Evolutionary conservation across 805 yeast genomes (phyloP), one percentile per base, ranked within the genome.

Genomic region (Kuraishia piskuri): DNA sequence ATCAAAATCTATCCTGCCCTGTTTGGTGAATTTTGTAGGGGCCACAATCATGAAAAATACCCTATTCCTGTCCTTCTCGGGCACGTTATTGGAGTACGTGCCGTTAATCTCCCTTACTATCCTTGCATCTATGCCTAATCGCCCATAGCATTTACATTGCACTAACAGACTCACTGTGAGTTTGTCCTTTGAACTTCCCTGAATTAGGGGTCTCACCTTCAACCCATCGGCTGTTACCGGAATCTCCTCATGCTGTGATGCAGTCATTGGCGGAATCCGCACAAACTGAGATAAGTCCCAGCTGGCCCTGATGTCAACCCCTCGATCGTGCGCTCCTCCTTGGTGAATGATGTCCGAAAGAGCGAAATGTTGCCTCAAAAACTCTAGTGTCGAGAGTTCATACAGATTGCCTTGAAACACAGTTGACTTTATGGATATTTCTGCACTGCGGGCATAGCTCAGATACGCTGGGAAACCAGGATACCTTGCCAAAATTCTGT

Each of bases 261-360:
- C 40, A 31, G 44, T 9, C 3, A 23, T 45, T 17, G 31, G 14
- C 4, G 40, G 17, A 31, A 31, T 36, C 21, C 60, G 63, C 62
- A 46, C 56, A 59, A 24, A 56, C 24, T 53, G 51, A 50, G 58
- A 53, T 49, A 75, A 62, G 52, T 76, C 65, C 85, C 86, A 80
- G 46, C 68, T 68, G 0, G 84, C 85, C 21, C 76, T 61, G 3
- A 82, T 61, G 59, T 82, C 87, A 3, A 82, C 67, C 0, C 87
- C 87, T 52, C 75, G 71, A 58, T 82, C 87, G 50, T 74, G 73
- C 1, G 80, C 69, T 1, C 86, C 84, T 1, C 87, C 87, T 45
- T 70, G 73, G 46, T 78, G 74, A 1, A 68, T 56, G 49, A 80
- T 53, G 36, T 69, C 61, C 17, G 60, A 58, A 48, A 78, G 68